A percentile compares a stretch with the other conserved stretches of the same genome.
These are phyloP conservation scores for Fragaria ananassa DNA, from an alignment of 306 rosid genomes.

Conservation along the genomic window DNA sequence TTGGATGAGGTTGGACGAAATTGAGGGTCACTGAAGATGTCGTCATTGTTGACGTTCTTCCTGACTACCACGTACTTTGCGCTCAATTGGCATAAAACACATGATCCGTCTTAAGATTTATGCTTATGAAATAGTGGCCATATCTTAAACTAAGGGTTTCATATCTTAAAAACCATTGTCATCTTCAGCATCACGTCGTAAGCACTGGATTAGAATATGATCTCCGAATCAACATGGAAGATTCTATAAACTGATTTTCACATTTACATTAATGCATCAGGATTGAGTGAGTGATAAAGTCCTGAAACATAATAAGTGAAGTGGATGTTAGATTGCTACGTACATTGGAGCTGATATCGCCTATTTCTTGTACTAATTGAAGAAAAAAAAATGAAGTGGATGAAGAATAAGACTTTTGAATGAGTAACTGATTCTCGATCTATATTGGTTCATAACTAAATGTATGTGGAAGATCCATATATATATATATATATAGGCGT, in stretches of 20 bases:
- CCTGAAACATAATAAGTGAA: neutral
- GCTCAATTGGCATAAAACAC: neutral
- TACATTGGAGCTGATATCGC: no score
- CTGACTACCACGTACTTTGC: neutral
- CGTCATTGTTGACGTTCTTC: constrained; percentile 56
- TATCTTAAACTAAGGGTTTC: neutral
- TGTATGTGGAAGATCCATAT: neutral
- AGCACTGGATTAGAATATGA: neutral
- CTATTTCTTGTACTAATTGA: rapidly evolving
- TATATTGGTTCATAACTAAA: neutral
- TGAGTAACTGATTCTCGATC: neutral
- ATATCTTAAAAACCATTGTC: neutral
- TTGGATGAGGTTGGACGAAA: neutral
- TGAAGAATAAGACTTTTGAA: neutral
- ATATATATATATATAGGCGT: neutral
- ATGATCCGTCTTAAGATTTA: neutral
- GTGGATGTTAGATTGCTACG: neutral
- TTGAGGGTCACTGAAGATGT: constrained; percentile 17
- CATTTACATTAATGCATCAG: neutral
- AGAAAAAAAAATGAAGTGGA: neutral
- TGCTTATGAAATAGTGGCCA: neutral
- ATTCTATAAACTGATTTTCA: no score
- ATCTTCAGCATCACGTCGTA: neutral
- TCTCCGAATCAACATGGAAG: neutral
- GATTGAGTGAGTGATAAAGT: neutral